A percentile compares a stretch with the other conserved stretches of the same genome.
Conservation (phyloP, 257 asterid species). For the Agastache rugosa region DNA sequence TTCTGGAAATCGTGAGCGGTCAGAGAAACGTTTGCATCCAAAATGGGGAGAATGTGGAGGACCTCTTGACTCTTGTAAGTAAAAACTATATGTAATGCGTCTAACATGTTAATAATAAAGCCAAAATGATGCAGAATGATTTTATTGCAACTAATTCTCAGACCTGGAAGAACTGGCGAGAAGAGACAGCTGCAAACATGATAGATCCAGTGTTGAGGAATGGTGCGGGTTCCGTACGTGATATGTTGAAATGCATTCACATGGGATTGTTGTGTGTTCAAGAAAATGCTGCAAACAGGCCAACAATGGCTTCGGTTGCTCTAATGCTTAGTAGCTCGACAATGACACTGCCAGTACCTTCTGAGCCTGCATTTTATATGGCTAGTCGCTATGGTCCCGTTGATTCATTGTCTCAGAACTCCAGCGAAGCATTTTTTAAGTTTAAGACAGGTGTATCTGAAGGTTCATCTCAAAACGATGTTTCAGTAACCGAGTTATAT, state of each 20-base stretch:
- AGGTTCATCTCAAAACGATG: conserved; percentile 23
- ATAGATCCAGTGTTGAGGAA: conserved; percentile 32
- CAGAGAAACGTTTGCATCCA: conserved; percentile 27
- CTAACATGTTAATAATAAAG: background rate
- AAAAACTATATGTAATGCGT: background rate
- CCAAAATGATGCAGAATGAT: background rate
- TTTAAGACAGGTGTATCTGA: conserved; percentile 9
- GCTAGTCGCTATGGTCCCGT: conserved; percentile 9
- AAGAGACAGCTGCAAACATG: conserved; percentile 26
- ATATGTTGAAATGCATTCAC: conserved; percentile 38
- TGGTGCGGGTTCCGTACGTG: background rate
- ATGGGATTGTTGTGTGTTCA: conserved; percentile 37
- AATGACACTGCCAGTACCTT: conserved; percentile 29
- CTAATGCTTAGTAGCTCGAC: conserved; percentile 33
- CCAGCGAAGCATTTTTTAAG: background rate
- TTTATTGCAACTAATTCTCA: conserved; percentile 19
- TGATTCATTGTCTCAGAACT: background rate
- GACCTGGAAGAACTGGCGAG: conserved; percentile 36
- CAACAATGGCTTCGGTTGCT: conserved; percentile 34
- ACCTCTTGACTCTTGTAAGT: conserved; percentile 39
- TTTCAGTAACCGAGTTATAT: conserved; percentile 29
- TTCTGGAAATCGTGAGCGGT: conserved; percentile 39
- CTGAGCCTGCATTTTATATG: conserved; percentile 34
- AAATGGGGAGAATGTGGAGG: conserved; percentile 30
- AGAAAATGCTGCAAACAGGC: conserved; percentile 32